Base-by-base conservation (phyloP, 257 asterid genomes). In the Linderniella brevidens region DNA sequence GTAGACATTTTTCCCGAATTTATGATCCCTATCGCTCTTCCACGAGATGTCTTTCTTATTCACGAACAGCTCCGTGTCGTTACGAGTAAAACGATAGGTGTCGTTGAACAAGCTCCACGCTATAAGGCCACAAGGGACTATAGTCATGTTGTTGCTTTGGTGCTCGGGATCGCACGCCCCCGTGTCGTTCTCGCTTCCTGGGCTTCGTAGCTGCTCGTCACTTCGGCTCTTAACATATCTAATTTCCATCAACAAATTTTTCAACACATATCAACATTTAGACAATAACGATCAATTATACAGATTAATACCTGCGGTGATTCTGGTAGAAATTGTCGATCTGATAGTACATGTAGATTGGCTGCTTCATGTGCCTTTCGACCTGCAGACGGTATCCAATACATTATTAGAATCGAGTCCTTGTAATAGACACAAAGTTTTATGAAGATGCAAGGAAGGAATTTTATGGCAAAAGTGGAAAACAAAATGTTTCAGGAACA, bases 41-140 rank as follows among this genome's bases (percentile, higher is more conserved):
- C 99, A 90, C 1, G 99, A 71, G 60, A 90, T 90, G 20, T 54
- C 93, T 6, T 57, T 73, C 64, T 79, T 71, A 76, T 73, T 81
- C 52, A 90, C 57, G 44, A 19, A 19, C 72, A 90, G 64, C 19
- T 47, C 59, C 65, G 72, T 79, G 62, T 55, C 73, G 46, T 61
- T 57, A 48, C 52, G 77, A n/a, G 75, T 45, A 50, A 90, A 71
- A 13, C 35, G 63, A 46, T 85, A 90, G 13, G 96, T 81, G 56
- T 85, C 99, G 17, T 90, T 90, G 54, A 90, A 75, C 64, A 76
- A 52, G 60, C 78, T 79, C 80, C 79, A 79, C 5, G 92, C 79
- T 20, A 79, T 68, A 56, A 59, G 95, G 57, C 99, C 99, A 66
- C 99, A 90, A 39, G 99, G 99, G 53, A 90, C 94, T 52, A 90